Evolutionary conservation across 768 basidiomycete species (phyloP).

Genomic region (Hericium erinaceus): DNA sequence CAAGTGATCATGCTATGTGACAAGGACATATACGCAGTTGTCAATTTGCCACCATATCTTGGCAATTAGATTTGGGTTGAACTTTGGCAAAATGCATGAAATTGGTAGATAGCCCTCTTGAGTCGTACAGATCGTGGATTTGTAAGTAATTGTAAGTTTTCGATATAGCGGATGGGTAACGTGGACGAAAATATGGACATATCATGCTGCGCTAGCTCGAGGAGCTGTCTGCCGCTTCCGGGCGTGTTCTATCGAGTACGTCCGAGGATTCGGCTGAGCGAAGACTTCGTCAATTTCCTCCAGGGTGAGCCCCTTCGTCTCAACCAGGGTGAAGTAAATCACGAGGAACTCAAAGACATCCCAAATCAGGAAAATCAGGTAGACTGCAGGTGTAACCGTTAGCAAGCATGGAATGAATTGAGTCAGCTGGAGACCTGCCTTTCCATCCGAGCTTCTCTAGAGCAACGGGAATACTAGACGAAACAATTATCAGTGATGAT

Average conservation of each 20-base stretch:
- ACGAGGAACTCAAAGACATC: slow-evolving; percentile 38
- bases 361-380: slow-evolving; percentile 41
- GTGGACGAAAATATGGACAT: too few species aligned
- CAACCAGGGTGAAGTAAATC: slow-evolving; percentile 40
- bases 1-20: too few species aligned
- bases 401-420: background rate
- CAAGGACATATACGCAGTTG: too few species aligned
- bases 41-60: too few species aligned
- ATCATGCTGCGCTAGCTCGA: too few species aligned
- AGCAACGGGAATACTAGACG: slow-evolving; percentile 34
- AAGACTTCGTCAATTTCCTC: slow-evolving; percentile 42
- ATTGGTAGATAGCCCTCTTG: too few species aligned
- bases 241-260: slow-evolving; percentile 11
- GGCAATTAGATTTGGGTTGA: too few species aligned
- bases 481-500: background rate
- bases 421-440: slow-evolving; percentile 22
- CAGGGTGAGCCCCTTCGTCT: slow-evolving; percentile 41
- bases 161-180: too few species aligned
- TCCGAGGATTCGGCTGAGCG: slow-evolving; percentile 12
- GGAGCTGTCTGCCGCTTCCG: too few species aligned
- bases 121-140: too few species aligned
- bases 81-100: too few species aligned
- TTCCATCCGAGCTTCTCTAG: slow-evolving; percentile 38
- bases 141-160: too few species aligned
- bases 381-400: slow-evolving; percentile 23